These are phyloP conservation scores for Zarea fungicola DNA, from an alignment of 2,329 filamentous ascomycete species.

Conservation along the genomic window DNA sequence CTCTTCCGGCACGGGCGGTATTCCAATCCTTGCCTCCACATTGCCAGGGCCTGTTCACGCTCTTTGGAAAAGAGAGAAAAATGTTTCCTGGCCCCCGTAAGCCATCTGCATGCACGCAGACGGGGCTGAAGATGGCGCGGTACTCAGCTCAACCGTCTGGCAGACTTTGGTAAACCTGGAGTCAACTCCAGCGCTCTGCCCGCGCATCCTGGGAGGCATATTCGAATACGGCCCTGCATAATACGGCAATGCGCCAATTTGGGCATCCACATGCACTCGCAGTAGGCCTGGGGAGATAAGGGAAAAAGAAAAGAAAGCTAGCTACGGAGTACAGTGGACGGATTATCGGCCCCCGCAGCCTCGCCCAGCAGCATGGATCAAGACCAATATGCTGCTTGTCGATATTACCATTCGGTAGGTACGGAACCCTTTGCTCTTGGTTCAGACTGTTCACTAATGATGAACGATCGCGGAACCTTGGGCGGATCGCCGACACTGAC, in stretches of 20 bases:
- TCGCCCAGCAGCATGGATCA: background rate
- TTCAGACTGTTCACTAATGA: no score
- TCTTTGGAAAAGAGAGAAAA: no score
- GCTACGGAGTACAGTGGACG: background rate
- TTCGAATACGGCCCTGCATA: background rate
- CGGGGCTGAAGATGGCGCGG: constrained; percentile 7
- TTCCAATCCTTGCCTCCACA: no score
- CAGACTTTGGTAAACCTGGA: background rate
- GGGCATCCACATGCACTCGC: background rate
- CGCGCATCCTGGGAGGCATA: no score
- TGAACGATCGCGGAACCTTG: no score
- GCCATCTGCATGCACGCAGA: background rate
- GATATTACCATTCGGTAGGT: no score
- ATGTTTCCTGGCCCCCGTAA: background rate
- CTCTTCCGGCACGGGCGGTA: background rate
- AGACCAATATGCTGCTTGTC: no score
- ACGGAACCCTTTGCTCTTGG: no score
- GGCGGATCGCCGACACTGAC: no score
- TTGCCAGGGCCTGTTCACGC: no score
- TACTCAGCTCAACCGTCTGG: background rate
- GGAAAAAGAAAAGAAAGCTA: background rate
- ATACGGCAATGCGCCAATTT: background rate
- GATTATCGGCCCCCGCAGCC: background rate
- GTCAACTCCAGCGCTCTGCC: background rate
- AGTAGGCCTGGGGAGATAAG: background rate